These are phyloP conservation scores for Penicillium crustosum DNA, from an alignment of 2,329 filamentous ascomycete genomes.

Conservation along the genomic window DNA sequence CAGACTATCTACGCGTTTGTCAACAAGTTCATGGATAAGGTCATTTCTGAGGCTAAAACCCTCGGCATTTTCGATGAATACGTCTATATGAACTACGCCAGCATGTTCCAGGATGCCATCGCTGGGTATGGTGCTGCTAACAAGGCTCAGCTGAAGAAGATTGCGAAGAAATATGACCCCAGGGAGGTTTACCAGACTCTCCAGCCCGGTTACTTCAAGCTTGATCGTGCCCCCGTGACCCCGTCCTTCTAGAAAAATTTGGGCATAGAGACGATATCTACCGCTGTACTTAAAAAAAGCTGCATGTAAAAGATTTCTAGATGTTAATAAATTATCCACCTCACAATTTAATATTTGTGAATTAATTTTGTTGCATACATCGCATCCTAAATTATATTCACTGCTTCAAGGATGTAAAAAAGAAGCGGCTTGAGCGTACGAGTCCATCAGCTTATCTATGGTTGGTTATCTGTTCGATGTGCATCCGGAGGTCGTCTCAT, in stretches of 20 bases:
- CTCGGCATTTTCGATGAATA: constrained; percentile 34
- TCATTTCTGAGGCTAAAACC: constrained; percentile 31
- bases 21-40: constrained; percentile 27
- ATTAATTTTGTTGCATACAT: no score
- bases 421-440: no score
- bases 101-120: constrained; percentile 45
- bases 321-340: neutral
- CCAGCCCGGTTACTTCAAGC: constrained; percentile 48
- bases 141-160: constrained; percentile 28
- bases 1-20: constrained; percentile 26
- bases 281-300: neutral
- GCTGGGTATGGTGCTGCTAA: constrained; percentile 45
- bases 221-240: constrained; percentile 24
- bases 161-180: constrained; percentile 45
- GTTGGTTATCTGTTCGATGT: no score
- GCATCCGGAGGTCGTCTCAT: no score
- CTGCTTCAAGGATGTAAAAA: neutral
- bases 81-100: constrained; percentile 52
- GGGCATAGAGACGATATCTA: neutral
- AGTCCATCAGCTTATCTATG: no score
- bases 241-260: neutral
- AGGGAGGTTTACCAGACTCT: constrained; percentile 41
- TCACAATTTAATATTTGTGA: neutral
- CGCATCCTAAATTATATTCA: neutral
- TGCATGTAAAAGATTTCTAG: neutral